Base-by-base conservation (phyloP, 1,139 yeast species). In the Blastobotrys aristatus region DNA sequence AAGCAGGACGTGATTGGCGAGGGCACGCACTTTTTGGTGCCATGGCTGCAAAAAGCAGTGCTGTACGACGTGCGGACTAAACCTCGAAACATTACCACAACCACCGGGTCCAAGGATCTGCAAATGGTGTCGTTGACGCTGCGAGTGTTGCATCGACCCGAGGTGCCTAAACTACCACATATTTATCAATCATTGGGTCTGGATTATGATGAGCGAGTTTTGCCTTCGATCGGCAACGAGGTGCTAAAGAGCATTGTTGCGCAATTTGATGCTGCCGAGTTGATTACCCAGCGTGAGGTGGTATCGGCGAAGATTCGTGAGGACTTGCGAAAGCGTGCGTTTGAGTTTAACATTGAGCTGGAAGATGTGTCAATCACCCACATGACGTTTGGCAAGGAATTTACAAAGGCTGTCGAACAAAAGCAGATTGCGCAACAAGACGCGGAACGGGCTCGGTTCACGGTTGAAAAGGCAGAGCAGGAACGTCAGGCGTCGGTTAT, bases 341-440 rank as follows among this genome's bases (percentile, higher is more conserved):
- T 70, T 52, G 97, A 92, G 68, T 94, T 94, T 72, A 79, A 85
- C 67, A 90, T 94, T 63, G 84, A 77, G 64, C 77, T 94, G 59
- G 99, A 94, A 69, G 99, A 94, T 68, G 98, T 94, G 43, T 87
- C 97, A 26, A 94, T 94, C 57, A 94, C 99, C 20, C 98, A 94
- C 71, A 84, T 94, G 90, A 87, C 97, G 1, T 94, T 94, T 67
- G 98, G 98, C 48, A 79, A 78, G 57, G 99, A 94, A 65, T 94
- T 94, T 72, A 94, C 99, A 50, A 90, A 88, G 70, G 97, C 98
- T 21, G 98, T 92, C 50, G 99, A 94, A 71, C 96, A 88, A 72
- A 94, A 94, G 70, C 98, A 94, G 70, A 94, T 94, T 69, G 98
- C 98, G 29, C 98, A 92, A 72, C 98, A 94, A 70, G 98, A 94